Evolutionary conservation across 129 eudicot species (phyloP).

Genomic region (Chrysanthemum makinoi): DNA sequence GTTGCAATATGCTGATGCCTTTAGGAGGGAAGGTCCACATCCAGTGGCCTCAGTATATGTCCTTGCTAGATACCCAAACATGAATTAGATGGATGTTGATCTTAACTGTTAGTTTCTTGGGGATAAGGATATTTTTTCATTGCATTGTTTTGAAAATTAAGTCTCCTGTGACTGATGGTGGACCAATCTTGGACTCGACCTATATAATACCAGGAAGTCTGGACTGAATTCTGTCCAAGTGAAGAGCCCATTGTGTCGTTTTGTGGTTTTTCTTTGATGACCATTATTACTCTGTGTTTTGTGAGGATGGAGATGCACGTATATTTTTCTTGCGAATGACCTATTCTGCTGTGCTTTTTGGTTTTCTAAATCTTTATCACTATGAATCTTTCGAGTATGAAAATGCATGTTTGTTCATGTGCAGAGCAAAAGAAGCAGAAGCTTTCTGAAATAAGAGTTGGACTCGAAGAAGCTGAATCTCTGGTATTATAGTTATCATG

Average conservation of each 20-base stretch:
- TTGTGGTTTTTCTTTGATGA: background rate
- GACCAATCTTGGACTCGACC: background rate
- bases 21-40: background rate
- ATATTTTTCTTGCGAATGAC: background rate
- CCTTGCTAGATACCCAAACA: background rate
- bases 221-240: background rate
- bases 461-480: conserved; percentile 16
- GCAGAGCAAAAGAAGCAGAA: conserved; percentile 22
- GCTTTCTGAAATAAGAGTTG: conserved; percentile 15
- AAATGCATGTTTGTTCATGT: background rate
- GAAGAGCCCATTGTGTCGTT: background rate
- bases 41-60: background rate
- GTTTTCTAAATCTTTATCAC: background rate
- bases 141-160: background rate
- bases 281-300: background rate
- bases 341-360: background rate
- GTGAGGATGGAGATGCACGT: background rate
- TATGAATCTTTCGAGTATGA: background rate
- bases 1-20: background rate
- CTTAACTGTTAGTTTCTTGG: background rate
- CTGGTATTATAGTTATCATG: conserved; percentile 11
- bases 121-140: background rate
- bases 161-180: background rate
- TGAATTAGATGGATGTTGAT: background rate
- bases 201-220: background rate